A percentile compares a stretch with the other conserved stretches of the same genome.
phyloP scores from a whole-genome alignment of 805 yeast genomes.

The Lipomyces yamadae region DNA sequence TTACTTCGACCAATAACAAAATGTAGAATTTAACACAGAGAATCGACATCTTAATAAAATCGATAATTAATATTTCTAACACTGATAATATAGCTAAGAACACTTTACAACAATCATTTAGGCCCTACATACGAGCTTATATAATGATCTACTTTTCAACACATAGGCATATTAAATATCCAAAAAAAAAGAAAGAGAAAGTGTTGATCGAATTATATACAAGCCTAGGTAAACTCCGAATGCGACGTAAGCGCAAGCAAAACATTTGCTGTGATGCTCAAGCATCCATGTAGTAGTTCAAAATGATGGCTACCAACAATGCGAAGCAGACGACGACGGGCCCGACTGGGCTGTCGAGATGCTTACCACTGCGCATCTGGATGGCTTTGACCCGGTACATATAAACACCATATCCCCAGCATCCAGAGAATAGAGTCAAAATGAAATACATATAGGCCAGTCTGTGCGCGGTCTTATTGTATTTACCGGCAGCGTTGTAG shows the following conservation, averaged over 20 bases:
- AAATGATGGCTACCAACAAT: conserved; percentile 63
- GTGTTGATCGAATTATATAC: background rate
- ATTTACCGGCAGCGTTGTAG: conserved; percentile 63
- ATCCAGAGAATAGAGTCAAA: conserved; percentile 78
- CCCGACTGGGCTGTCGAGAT: conserved; percentile 87
- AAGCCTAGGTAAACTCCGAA: background rate
- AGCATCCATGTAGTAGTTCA: conserved; percentile 43
- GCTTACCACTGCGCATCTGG: conserved; percentile 79
- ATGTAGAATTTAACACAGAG: too few species aligned
- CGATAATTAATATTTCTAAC: too few species aligned
- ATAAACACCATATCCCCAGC: conserved; percentile 88
- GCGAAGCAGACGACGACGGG: conserved; percentile 80
- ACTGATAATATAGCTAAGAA: too few species aligned
- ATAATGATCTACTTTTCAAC: background rate
- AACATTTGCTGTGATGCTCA: background rate
- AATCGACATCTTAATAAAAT: too few species aligned
- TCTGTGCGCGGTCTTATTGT: conserved; percentile 56
- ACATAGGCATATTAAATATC: background rate
- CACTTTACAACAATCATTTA: too few species aligned
- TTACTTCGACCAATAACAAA: too few species aligned
- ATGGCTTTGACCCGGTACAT: conserved; percentile 72
- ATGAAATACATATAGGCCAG: conserved; percentile 82
- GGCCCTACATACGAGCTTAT: background rate
- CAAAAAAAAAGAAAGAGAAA: too few species aligned
- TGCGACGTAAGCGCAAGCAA: background rate